A percentile compares a stretch with the other conserved stretches of the same genome.
Evolutionary conservation across 2,329 filamentous ascomycete species (phyloP).

Genomic region (Curvularia hawaiiensis): DNA sequence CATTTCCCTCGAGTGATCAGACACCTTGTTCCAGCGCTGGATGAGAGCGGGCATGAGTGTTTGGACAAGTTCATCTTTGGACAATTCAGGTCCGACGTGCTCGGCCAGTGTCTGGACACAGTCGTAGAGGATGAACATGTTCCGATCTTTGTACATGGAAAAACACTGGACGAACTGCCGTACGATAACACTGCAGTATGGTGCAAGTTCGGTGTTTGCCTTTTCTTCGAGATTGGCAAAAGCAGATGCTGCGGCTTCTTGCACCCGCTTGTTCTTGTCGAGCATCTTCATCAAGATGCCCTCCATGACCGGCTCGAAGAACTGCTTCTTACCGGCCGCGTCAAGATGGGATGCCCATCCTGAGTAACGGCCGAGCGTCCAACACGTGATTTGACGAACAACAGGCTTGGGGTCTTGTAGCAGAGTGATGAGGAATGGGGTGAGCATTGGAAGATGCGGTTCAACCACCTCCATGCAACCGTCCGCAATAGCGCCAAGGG

Average conservation of each 20-base stretch:
- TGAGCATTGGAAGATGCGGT: slow-evolving; percentile 86
- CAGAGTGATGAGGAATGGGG: slow-evolving; percentile 87
- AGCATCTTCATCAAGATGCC: slow-evolving; percentile 94
- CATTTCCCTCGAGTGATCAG: slow-evolving; percentile 88
- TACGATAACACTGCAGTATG: slow-evolving; percentile 88
- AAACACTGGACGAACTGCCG: slow-evolving; percentile 94
- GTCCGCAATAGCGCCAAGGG: slow-evolving; percentile 91
- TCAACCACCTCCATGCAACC: slow-evolving; percentile 90
- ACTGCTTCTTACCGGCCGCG: slow-evolving; percentile 71
- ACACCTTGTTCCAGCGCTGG: slow-evolving; percentile 82
- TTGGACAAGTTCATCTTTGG: slow-evolving; percentile 78
- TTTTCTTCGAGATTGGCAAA: slow-evolving; percentile 97
- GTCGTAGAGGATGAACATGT: slow-evolving; percentile 99
- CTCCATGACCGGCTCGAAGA: slow-evolving; percentile 96
- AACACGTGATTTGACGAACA: slow-evolving; percentile 95
- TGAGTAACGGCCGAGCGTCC: slow-evolving; percentile 94
- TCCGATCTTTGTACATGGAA: slow-evolving; percentile 93
- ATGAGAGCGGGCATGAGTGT: slow-evolving; percentile 93
- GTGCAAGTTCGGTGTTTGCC: slow-evolving; percentile 77
- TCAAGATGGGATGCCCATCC: slow-evolving; percentile 83
- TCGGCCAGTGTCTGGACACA: slow-evolving; percentile 97
- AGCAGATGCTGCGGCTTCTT: slow-evolving; percentile 93
- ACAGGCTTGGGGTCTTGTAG: slow-evolving; percentile 86
- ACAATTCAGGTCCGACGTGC: slow-evolving; percentile 80
- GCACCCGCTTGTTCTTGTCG: slow-evolving; percentile 96